These are phyloP conservation scores for Backusella sp. DNA, from an alignment of 192 early-diverging fungal species.

Conservation along the genomic window DNA sequence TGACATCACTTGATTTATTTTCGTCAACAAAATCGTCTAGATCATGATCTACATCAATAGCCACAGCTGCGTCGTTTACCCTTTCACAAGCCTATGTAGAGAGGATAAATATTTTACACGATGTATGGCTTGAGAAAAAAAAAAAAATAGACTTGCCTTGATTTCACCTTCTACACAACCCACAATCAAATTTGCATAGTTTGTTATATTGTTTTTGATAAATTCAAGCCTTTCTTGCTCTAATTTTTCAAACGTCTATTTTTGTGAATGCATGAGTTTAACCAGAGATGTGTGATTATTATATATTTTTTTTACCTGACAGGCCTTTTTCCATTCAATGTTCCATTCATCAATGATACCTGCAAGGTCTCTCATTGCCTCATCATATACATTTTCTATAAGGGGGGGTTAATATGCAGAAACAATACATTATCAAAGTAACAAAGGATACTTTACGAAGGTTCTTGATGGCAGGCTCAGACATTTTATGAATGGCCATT, in stretches of 20 bases:
- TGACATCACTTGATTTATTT: conserved; percentile 10
- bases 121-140: neutral
- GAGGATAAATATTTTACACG: neutral
- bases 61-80: neutral
- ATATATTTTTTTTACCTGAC: conserved; percentile 1
- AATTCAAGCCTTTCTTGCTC: conserved; percentile 13
- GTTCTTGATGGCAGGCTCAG: neutral
- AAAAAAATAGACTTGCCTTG: conserved; percentile 10
- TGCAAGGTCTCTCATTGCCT: neutral
- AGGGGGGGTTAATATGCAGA: neutral
- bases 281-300: neutral
- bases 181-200: conserved; percentile 4
- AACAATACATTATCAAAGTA: neutral
- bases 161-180: conserved; percentile 4
- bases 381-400: conserved; percentile 20
- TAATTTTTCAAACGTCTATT: conserved; percentile 11
- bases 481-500: conserved; percentile 7
- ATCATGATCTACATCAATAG: conserved; percentile 10
- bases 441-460: neutral
- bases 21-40: conserved; percentile 6
- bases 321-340: conserved; percentile 4
- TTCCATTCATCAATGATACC: conserved; percentile 9
- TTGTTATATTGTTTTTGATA: neutral
- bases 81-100: conserved; percentile 9
- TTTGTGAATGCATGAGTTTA: neutral